Conservation (phyloP, 495 filamentous ascomycete species). For the Usnea hakonensis region DNA sequence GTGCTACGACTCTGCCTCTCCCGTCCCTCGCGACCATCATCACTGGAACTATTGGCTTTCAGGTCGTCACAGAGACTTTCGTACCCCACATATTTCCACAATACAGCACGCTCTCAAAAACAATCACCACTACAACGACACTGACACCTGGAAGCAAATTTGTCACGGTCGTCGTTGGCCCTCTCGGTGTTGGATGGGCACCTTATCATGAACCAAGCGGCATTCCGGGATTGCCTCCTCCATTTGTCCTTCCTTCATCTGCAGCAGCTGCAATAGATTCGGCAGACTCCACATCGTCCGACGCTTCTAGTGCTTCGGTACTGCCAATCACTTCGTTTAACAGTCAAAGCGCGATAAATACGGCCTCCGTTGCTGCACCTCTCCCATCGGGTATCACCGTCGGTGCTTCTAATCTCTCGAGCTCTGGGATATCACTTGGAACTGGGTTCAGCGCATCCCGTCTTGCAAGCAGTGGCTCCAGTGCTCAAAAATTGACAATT, state of each 20-base stretch:
- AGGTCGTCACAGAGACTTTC: slow-evolving; percentile 4
- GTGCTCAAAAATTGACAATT: no score
- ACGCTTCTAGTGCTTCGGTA: no score
- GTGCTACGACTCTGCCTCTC: background rate
- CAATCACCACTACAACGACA: background rate
- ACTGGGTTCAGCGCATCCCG: no score
- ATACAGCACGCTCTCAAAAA: slow-evolving; percentile 1
- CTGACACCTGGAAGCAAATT: background rate
- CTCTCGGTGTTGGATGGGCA: slow-evolving; percentile 8
- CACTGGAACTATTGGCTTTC: background rate
- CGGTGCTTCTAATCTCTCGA: no score
- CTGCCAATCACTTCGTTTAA: no score
- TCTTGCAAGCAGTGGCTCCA: no score
- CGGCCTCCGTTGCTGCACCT: no score
- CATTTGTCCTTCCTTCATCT: background rate
- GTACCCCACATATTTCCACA: background rate
- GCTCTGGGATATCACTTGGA: no score
- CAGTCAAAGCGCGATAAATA: no score
- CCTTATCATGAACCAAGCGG: background rate
- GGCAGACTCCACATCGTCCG: no score
- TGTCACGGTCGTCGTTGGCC: slow-evolving; percentile 5
- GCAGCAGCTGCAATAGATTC: no score
- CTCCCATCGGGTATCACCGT: no score
- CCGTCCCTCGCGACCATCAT: slow-evolving; percentile 8
- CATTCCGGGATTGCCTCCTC: background rate